A percentile compares a stretch with the other conserved stretches of the same genome.
phyloP scores from a whole-genome alignment of 106 monocot species.

The Alisma plantagoaquatica region DNA sequence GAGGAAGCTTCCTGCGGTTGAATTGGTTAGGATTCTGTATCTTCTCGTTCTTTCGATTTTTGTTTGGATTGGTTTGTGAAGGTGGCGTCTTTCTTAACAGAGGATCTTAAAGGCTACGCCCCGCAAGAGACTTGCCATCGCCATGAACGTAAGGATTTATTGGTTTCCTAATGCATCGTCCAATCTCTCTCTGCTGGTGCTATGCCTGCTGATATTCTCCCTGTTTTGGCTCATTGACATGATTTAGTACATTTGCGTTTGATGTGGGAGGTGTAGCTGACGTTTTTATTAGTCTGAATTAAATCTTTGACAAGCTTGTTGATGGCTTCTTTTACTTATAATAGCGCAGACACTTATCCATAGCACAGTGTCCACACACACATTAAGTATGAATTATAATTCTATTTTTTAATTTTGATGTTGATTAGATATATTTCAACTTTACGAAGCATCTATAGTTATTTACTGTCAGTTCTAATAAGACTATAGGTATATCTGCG shows the following conservation, averaged over 20 bases:
- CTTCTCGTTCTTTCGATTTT: conserved; percentile 5
- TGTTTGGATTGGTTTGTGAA: background rate
- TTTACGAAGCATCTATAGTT: no score
- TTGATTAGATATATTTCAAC: no score
- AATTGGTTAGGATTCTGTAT: conserved; percentile 19
- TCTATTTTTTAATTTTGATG: no score
- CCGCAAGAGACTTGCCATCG: conserved; percentile 10
- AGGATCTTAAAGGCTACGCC: conserved; percentile 23
- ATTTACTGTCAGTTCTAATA: no score
- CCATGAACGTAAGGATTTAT: conserved; percentile 40
- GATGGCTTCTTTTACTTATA: background rate
- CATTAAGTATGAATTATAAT: no score
- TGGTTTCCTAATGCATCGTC: no score
- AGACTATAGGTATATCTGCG: no score
- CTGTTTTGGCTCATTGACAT: background rate
- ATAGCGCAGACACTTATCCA: no score
- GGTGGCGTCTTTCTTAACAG: conserved; percentile 7
- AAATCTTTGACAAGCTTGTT: background rate
- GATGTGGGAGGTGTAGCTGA: background rate
- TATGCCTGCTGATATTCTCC: background rate
- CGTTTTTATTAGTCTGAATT: background rate
- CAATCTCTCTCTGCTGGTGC: background rate
- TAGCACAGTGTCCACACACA: no score
- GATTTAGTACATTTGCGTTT: background rate
- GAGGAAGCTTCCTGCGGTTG: background rate